A percentile compares a stretch with the other conserved stretches of the same genome.
Evolutionary conservation across 2,329 filamentous ascomycete genomes (phyloP).

Genomic region (Colletotrichum sp.): DNA sequence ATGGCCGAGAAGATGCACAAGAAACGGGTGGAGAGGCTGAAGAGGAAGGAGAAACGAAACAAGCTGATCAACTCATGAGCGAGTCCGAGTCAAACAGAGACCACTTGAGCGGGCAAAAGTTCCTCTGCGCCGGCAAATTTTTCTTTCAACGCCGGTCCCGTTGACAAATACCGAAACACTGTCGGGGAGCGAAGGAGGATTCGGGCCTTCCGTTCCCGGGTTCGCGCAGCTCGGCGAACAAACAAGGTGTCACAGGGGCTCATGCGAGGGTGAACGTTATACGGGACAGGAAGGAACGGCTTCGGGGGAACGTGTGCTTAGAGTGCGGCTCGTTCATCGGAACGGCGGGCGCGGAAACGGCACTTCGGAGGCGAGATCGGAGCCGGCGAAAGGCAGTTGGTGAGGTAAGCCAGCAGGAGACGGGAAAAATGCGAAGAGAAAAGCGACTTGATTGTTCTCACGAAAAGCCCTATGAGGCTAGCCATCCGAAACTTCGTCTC

Average conservation of each 20-base stretch:
- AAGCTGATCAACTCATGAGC: conserved; percentile 74
- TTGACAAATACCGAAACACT: conserved; percentile 10
- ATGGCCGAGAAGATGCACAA: conserved; percentile 98
- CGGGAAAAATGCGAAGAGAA: background rate
- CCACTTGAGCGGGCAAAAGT: background rate
- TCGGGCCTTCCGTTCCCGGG: background rate
- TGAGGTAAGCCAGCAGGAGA: background rate
- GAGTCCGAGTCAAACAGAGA: background rate
- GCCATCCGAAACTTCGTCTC: conserved; percentile 7
- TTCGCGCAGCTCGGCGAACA: conserved; percentile 5
- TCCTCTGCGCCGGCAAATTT: background rate
- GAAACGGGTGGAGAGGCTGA: conserved; percentile 91
- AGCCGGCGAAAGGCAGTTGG: background rate
- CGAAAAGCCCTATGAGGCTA: conserved; percentile 1
- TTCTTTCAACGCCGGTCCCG: background rate
- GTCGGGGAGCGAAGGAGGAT: background rate
- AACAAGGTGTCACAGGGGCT: background rate
- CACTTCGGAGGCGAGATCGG: background rate
- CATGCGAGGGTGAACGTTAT: conserved; percentile 13
- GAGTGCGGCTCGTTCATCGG: background rate
- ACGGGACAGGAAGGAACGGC: background rate
- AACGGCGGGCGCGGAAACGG: background rate
- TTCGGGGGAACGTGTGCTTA: background rate
- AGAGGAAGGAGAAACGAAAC: conserved; percentile 96
- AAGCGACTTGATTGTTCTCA: background rate